Conservation (phyloP, 1,284 basidiomycete genomes). For the Boletus sp. region DNA sequence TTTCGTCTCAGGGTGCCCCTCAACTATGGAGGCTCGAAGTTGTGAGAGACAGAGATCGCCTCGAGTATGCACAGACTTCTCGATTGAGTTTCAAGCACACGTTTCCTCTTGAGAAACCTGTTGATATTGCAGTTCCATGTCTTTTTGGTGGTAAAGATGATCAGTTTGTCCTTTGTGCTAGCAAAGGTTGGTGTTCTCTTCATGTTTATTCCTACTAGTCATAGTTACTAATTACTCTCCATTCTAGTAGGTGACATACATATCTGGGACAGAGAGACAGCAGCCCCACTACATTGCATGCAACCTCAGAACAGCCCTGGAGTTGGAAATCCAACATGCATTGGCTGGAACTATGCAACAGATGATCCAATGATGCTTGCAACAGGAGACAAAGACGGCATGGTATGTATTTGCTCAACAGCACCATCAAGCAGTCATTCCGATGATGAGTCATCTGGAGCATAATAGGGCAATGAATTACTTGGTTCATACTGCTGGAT, state of each 20-base stretch:
- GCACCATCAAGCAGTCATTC: conserved; percentile 26
- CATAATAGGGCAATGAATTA: conserved; percentile 31
- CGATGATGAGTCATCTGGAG: conserved; percentile 36
- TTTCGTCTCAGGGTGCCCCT: conserved; percentile 68
- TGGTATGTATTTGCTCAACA: conserved; percentile 68
- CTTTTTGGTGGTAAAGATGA: conserved; percentile 80
- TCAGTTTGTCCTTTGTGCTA: conserved; percentile 74
- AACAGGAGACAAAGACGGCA: conserved; percentile 76
- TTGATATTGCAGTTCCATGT: conserved; percentile 79
- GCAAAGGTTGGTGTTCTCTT: conserved; percentile 57
- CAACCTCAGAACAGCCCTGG: conserved; percentile 48
- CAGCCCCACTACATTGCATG: conserved; percentile 65
- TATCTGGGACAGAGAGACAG: conserved; percentile 84
- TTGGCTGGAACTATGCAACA: conserved; percentile 73
- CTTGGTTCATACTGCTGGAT: conserved; percentile 38
- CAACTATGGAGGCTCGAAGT: conserved; percentile 78
- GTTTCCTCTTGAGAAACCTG: conserved; percentile 66
- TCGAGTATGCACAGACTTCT: conserved; percentile 43
- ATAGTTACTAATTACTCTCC: conserved; percentile 9
- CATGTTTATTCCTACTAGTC: conserved; percentile 4
- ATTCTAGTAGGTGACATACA: conserved; percentile 74
- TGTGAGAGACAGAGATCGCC: conserved; percentile 52
- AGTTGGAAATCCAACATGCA: conserved; percentile 71
- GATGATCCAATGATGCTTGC: conserved; percentile 78
- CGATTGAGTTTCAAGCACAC: conserved; percentile 65